Percentiles rank a stretch among this genome's conserved stretches.
Conservation (phyloP, 2,329 filamentous ascomycete species). For the Nectriaceae sp. region DNA sequence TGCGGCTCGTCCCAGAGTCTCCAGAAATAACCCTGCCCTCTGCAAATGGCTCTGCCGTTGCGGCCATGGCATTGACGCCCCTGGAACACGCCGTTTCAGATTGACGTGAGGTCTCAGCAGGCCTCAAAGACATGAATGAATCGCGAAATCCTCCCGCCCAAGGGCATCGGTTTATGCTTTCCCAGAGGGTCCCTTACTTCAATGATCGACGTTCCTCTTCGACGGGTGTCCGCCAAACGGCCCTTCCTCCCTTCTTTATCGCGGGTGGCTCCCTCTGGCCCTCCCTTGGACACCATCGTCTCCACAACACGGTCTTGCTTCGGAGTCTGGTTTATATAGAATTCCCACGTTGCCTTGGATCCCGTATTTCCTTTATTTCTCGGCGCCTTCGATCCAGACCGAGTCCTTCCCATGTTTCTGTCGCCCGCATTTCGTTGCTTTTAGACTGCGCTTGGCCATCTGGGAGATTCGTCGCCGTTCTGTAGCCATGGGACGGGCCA, state of each 20-base stretch:
- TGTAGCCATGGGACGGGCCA: conserved; percentile 21
- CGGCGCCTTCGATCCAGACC: background rate
- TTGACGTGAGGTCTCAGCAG: conserved; percentile 27
- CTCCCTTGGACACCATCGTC: conserved; percentile 15
- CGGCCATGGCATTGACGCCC: conserved; percentile 8
- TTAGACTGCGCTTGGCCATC: background rate
- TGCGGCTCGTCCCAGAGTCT: conserved; percentile 8
- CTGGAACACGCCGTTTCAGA: conserved; percentile 25
- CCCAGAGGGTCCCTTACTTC: conserved; percentile 5
- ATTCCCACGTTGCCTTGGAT: background rate
- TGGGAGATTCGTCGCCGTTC: background rate
- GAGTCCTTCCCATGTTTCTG: background rate
- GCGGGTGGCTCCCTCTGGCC: conserved; percentile 23
- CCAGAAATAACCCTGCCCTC: background rate
- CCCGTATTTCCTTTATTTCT: background rate
- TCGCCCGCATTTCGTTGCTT: too few relatives aligned
- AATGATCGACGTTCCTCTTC: conserved; percentile 22
- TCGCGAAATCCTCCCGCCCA: background rate
- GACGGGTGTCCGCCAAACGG: conserved; percentile 27
- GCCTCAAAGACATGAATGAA: conserved; percentile 7
- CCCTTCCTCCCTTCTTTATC: conserved; percentile 12
- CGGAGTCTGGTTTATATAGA: background rate
- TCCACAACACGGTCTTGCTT: background rate
- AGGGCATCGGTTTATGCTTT: conserved; percentile 3
- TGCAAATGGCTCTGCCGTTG: too few relatives aligned